Base-by-base conservation (phyloP, 1,139 yeast genomes). In the Debaryomyces udenii region DNA sequence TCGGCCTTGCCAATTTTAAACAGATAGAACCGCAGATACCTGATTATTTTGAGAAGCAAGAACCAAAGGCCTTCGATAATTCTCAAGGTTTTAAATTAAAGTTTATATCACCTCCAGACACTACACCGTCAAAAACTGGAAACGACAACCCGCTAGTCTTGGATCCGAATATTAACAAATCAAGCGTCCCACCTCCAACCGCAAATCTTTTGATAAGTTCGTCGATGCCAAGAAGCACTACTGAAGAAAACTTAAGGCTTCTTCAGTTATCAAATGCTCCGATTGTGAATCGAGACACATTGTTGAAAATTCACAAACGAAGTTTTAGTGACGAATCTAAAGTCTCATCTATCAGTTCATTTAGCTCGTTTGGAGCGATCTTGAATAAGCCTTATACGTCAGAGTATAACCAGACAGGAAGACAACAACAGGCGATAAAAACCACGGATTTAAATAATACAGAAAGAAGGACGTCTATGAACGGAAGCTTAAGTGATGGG, bases 251-350 rank as follows among this genome's bases (percentile, higher is more conserved):
- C 6, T 7, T 34, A 15, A 27, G 31, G 26, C 11, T 27, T 3
- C 16, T 15, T 17, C 37, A 34, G 10, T 4, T 24, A 9, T 26
- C 52, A 6, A 51, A 52, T 35, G 52, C 50, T 29, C 52, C 55
- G 9, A 23, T 43, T 13, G 34, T 38, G 6, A 23, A 37, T 10
- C 35, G 36, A 23, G 40, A 40, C 28, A 22, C 10, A 18, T 31
- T 27, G 17, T 37, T 42, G 31, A 59, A 55, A 32, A 57, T 64
- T 22, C 57, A 56, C 35, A 65, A 66, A 41, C 47, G 75, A 37
- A 58, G 59, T 9, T 67, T 66, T 47, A 68, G 74, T 41, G 72
- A 68, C 41, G 74, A 68, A 39, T 66, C 74, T 1, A 59, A 55
- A 13, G 70, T 64, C 2, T 66, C 74, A 2, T 66, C 73, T 1